Evolutionary conservation across 139 green algal genomes (phyloP).

Genomic region (Ulvella scutata): DNA sequence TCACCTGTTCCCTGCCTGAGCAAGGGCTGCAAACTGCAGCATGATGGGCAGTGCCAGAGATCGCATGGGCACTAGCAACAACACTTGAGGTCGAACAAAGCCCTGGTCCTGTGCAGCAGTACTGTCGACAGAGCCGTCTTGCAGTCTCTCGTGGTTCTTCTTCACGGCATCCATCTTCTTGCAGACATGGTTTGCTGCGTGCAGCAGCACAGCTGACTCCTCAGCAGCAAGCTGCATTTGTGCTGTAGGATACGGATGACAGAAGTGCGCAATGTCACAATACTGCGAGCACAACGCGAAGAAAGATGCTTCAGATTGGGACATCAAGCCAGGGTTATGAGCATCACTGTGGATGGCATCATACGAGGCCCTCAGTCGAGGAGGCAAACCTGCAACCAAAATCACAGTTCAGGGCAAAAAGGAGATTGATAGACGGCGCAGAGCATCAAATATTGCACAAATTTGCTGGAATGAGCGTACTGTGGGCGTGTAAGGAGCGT

Average conservation of each 20-base stretch:
- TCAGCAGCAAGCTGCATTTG: background rate
- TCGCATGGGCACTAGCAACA: slow-evolving; percentile 78
- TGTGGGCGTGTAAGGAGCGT: no score
- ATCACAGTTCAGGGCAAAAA: no score
- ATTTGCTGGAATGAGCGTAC: no score
- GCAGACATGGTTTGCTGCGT: slow-evolving; percentile 64
- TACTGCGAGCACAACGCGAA: background rate
- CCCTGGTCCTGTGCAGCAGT: slow-evolving; percentile 56
- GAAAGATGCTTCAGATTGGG: background rate
- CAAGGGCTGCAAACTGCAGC: slow-evolving; percentile 48
- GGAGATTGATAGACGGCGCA: no score
- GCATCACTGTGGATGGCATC: background rate
- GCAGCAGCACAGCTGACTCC: slow-evolving; percentile 46
- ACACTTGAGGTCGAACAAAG: slow-evolving; percentile 73
- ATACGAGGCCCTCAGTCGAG: background rate
- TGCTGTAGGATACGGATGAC: background rate
- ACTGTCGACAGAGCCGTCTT: background rate
- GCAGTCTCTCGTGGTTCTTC: slow-evolving; percentile 60
- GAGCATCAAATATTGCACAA: no score
- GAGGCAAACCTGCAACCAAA: background rate
- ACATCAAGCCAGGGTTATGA: background rate
- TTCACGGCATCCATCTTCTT: slow-evolving; percentile 65
- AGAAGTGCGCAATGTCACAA: background rate
- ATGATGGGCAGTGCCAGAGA: slow-evolving; percentile 51
- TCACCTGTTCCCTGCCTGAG: slow-evolving; percentile 39